A percentile compares a stretch with the other conserved stretches of the same genome.
Evolutionary conservation across 805 yeast genomes (phyloP).

Genomic region (Cyberlindnera misumaiensis): DNA sequence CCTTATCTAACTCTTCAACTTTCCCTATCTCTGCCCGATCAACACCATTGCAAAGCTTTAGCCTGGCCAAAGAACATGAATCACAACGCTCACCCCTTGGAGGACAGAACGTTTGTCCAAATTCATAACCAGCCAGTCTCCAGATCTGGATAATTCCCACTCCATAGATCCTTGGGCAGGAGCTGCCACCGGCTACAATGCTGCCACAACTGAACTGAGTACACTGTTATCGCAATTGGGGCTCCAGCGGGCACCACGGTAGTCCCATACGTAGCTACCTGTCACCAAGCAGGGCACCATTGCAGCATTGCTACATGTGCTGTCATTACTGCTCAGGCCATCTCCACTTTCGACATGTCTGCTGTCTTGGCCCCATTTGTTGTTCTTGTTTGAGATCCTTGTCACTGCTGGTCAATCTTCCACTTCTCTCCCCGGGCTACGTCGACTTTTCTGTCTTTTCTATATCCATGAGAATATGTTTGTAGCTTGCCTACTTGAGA

Average conservation of each 20-base stretch:
- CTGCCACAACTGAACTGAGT: too few species aligned
- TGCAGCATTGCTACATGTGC: neutral
- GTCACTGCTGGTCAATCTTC: neutral
- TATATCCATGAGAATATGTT: neutral
- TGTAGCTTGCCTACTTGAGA: neutral
- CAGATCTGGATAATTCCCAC: constrained; percentile 73
- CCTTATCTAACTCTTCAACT: constrained; percentile 18
- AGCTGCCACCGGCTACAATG: too few species aligned
- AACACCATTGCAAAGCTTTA: constrained; percentile 51
- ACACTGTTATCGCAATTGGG: too few species aligned
- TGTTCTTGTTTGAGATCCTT: neutral
- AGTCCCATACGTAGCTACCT: too few species aligned
- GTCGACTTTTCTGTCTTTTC: neutral
- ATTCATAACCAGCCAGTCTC: too few species aligned
- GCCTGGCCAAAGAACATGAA: constrained; percentile 49
- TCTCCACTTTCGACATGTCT: neutral
- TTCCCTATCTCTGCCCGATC: constrained; percentile 38
- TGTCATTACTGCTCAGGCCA: neutral
- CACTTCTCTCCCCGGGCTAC: neutral
- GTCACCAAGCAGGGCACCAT: too few species aligned
- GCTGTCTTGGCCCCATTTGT: neutral
- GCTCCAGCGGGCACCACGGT: too few species aligned
- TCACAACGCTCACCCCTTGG: constrained; percentile 70
- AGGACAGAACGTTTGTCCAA: constrained; percentile 84
- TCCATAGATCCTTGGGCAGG: constrained; percentile 70